Base-by-base conservation (phyloP, 1,139 yeast genomes). In the Zygosaccharomyces sapae region DNA sequence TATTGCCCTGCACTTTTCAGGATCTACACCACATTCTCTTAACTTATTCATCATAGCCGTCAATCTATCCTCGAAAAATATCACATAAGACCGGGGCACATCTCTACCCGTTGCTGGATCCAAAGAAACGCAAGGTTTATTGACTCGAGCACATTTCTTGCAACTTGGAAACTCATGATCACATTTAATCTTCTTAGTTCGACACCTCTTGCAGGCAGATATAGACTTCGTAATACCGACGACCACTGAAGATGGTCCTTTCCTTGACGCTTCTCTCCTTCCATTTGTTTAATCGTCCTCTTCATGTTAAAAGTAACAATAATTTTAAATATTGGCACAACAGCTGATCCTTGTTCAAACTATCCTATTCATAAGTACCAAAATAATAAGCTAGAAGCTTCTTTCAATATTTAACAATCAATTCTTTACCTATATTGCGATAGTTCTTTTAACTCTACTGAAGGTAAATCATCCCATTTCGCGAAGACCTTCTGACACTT, bases 81-180 rank as follows among this genome's bases (percentile, higher is more conserved):
- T 75, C 5, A 87, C 79, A 60, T 89, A 88, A 8, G 89, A 81
- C 41, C 97, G 70, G 0, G 96, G 95, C 1, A 88, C 79, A 54
- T 85, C 89, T 48, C 95, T 70, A 0, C 96, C 95, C 0, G 96
- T 86, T 3, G 88, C 87, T 0, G 95, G 88, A 63, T 89, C 96
- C 9, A 86, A 67, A 0, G 95, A 89, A 16, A 87, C 81, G 67
- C 96, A 88, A 13, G 84, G 86, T 2, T 72, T 82, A 4, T 80
- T 78, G 13, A 85, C 83, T 56, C 79, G 81, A 22, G 71, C 73
- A 67, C 96, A 88, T 38, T 79, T 76, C 10, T 79, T 70, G 62
- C 97, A 89, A 45, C 80, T 77, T 1, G 96, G 96, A 63, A 86
- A 83, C 55, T 79, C 79, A 55, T 84, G 90, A 56, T 89, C 95